phyloP scores from a whole-genome alignment of 23 red algal species.

The Gracilaria gracilis region DNA sequence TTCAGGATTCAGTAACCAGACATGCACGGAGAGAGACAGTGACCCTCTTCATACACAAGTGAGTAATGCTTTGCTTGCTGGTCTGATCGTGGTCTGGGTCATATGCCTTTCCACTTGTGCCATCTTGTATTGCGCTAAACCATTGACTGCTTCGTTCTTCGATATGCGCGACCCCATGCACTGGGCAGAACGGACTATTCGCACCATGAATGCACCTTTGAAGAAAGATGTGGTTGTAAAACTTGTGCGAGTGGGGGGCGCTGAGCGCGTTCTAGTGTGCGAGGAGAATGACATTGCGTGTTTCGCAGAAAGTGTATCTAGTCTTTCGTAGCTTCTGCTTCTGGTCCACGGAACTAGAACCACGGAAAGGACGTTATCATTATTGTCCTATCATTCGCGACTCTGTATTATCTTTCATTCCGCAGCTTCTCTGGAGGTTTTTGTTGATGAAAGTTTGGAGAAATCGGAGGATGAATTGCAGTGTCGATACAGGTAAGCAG shows the following conservation, averaged over 20 bases:
- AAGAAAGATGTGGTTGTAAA: not conserved
- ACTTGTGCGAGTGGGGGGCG: not conserved
- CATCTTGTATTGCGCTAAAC: not conserved
- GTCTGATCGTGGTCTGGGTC: not conserved
- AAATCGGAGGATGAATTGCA: too few relatives aligned
- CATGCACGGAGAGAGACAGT: conserved; percentile 10
- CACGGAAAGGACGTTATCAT: too few relatives aligned
- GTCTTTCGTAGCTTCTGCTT: too few relatives aligned
- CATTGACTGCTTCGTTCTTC: not conserved
- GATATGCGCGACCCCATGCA: conserved; percentile 37
- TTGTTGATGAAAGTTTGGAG: too few relatives aligned
- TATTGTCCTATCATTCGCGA: too few relatives aligned
- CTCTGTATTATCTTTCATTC: too few relatives aligned
- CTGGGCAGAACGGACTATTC: conserved; percentile 16
- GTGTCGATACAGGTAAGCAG: too few relatives aligned
- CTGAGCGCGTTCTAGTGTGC: not conserved
- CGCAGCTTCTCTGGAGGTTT: too few relatives aligned
- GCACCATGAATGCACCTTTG: not conserved
- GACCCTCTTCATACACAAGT: conserved; percentile 3
- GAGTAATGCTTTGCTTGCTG: not conserved
- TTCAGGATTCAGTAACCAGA: conserved; percentile 18
- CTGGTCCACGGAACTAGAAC: too few relatives aligned
- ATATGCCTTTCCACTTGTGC: not conserved
- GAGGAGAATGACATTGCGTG: not conserved
- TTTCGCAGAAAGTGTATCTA: not conserved